These are phyloP conservation scores for Vigna unguiculata DNA, from an alignment of 306 rosid genomes.

Conservation along the genomic window DNA sequence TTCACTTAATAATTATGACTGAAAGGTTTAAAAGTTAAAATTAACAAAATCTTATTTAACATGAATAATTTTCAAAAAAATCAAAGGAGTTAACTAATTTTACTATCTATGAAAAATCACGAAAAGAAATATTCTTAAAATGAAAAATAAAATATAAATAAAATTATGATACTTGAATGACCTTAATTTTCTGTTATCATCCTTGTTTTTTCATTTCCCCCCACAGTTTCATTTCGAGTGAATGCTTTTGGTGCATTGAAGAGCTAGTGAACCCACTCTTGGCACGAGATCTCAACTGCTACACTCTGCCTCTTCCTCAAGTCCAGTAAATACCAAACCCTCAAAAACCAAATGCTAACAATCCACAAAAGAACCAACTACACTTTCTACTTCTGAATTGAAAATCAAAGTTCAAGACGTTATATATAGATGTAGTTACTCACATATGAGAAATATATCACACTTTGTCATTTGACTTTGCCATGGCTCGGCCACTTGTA, in stretches of 20 bases:
- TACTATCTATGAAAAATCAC: too few species aligned
- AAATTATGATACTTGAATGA: too few species aligned
- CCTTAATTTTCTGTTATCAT: too few species aligned
- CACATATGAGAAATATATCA: slow-evolving; percentile 34
- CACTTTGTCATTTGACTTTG: slow-evolving; percentile 25
- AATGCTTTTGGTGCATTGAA: not conserved
- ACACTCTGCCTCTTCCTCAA: not conserved
- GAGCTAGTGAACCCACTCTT: not conserved
- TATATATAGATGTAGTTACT: slow-evolving; percentile 24
- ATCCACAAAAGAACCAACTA: slow-evolving; percentile 24
- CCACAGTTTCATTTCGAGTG: not conserved
- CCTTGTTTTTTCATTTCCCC: too few species aligned
- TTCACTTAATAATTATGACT: too few species aligned
- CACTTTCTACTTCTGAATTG: slow-evolving; percentile 38
- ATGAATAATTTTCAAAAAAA: too few species aligned
- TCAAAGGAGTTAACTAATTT: too few species aligned
- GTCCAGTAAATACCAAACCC: not conserved
- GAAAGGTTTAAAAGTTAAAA: too few species aligned
- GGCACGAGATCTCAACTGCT: not conserved
- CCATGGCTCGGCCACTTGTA: slow-evolving; percentile 73
- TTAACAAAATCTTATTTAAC: too few species aligned
- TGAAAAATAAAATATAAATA: too few species aligned
- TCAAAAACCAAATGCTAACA: slow-evolving; percentile 2
- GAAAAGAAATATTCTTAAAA: too few species aligned
- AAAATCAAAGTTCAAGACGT: not conserved